Conservation (phyloP, 495 filamentous ascomycete species). For the Penicillium dipodomyicola region DNA sequence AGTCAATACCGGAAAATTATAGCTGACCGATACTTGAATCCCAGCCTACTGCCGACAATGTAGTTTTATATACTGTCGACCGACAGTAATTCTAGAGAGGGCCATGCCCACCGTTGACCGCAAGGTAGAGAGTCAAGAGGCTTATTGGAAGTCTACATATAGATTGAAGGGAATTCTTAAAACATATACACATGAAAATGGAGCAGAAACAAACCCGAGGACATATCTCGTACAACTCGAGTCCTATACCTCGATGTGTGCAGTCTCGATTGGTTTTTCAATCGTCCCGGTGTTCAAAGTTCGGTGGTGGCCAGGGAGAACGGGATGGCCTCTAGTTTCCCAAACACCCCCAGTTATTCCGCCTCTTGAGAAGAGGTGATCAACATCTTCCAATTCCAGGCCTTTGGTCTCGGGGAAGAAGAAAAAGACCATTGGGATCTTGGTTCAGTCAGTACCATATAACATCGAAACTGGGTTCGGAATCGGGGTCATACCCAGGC, state of each 20-base stretch:
- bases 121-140: neutral
- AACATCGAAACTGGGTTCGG: constrained; percentile 21
- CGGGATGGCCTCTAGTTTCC: constrained; percentile 26
- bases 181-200: neutral
- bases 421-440: constrained; percentile 65
- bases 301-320: constrained; percentile 21
- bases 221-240: neutral
- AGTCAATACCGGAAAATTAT: too few relatives aligned
- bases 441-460: constrained; percentile 41
- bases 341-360: constrained; percentile 41
- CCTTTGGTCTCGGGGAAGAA: constrained; percentile 64
- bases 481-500: constrained; percentile 20
- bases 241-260: constrained; percentile 5
- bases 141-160: neutral
- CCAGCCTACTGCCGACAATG: too few relatives aligned
- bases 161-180: neutral
- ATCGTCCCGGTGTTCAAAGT: constrained; percentile 16
- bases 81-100: too few relatives aligned
- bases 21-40: too few relatives aligned
- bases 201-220: neutral
- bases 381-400: constrained; percentile 73
- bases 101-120: too few relatives aligned
- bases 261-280: constrained; percentile 13
- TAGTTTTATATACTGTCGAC: too few relatives aligned
- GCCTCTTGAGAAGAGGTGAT: constrained; percentile 50